These are phyloP conservation scores for Graphilbum ipis-grandicollis DNA, from an alignment of 2,329 filamentous ascomycete genomes.

Conservation along the genomic window DNA sequence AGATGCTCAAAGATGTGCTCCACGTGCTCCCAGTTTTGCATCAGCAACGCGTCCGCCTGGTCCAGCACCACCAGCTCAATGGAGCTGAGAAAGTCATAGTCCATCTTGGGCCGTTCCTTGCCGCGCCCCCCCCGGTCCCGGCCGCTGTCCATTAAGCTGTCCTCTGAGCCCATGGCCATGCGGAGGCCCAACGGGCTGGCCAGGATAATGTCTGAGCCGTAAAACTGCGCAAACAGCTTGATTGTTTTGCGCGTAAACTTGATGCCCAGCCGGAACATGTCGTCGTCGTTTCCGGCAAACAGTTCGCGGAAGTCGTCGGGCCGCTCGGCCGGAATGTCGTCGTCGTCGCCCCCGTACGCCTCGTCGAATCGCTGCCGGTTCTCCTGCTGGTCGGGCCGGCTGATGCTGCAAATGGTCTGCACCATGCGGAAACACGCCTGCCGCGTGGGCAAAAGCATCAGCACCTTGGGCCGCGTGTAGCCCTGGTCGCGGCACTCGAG, in stretches of 20 bases:
- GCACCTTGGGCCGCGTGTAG: conserved; percentile 83
- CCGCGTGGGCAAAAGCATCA: conserved; percentile 78
- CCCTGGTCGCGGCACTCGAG: conserved; percentile 80
- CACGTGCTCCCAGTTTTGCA: conserved; percentile 98
- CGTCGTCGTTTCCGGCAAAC: conserved; percentile 89
- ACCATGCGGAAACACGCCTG: conserved; percentile 69
- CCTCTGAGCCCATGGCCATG: conserved; percentile 74
- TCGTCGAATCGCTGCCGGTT: conserved; percentile 88
- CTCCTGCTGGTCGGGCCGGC: conserved; percentile 78
- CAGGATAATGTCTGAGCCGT: conserved; percentile 88
- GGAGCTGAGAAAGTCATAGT: conserved; percentile 84
- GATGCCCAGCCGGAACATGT: conserved; percentile 89
- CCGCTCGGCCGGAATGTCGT: conserved; percentile 33
- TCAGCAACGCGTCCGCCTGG: conserved; percentile 80
- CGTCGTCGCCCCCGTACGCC: conserved; percentile 52
- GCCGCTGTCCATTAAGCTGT: too few relatives aligned
- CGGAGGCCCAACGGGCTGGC: conserved; percentile 79
- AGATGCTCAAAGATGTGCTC: conserved; percentile 83
- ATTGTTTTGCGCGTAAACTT: conserved; percentile 94
- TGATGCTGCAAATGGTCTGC: conserved; percentile 58
- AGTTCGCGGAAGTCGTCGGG: conserved; percentile 77
- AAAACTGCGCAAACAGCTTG: conserved; percentile 90
- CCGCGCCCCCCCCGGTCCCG: conserved; percentile 32
- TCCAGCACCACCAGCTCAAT: conserved; percentile 84
- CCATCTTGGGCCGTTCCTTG: conserved; percentile 29